Evolutionary conservation across 768 basidiomycete species (phyloP).

Genomic region (Phylloporus rhodoxanthus): DNA sequence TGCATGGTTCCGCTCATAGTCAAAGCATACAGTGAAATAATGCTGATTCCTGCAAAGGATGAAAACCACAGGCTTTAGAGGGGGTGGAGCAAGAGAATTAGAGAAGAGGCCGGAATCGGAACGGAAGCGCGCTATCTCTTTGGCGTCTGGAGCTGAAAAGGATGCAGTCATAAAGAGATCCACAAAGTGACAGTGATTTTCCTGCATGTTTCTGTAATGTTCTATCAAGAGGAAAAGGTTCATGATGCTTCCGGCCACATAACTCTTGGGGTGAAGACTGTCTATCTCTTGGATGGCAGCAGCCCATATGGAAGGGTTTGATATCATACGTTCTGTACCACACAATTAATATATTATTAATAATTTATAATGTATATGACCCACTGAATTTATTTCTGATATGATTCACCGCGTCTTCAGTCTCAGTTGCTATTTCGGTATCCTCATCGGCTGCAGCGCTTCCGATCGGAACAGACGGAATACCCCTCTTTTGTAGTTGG

Average conservation of each 20-base stretch:
- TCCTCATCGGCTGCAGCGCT: background rate
- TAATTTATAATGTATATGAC: background rate
- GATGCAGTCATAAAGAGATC: constrained; percentile 2
- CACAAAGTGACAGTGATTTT: background rate
- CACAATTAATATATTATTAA: background rate
- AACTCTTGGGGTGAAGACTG: constrained; percentile 1
- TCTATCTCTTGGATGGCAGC: background rate
- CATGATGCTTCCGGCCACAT: constrained; percentile 2
- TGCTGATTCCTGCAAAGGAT: constrained; percentile 2
- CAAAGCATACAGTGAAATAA: constrained; percentile 6
- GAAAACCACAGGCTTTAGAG: constrained; percentile 2
- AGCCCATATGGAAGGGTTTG: constrained; percentile 8
- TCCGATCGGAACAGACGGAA: background rate
- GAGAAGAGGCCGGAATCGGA: background rate
- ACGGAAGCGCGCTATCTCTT: background rate
- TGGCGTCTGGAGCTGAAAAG: rapidly evolving
- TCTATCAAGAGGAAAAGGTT: constrained; percentile 4
- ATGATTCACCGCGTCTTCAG: background rate
- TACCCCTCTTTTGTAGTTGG: background rate
- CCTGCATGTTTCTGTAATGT: background rate
- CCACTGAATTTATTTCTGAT: background rate
- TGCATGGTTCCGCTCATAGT: constrained; percentile 3
- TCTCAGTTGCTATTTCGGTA: background rate
- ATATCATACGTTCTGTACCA: background rate
- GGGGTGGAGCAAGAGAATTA: background rate